Percentiles rank a stretch among this genome's conserved stretches.
These are phyloP conservation scores for Platismatia glauca DNA, from an alignment of 495 filamentous ascomycete species.

Conservation along the genomic window DNA sequence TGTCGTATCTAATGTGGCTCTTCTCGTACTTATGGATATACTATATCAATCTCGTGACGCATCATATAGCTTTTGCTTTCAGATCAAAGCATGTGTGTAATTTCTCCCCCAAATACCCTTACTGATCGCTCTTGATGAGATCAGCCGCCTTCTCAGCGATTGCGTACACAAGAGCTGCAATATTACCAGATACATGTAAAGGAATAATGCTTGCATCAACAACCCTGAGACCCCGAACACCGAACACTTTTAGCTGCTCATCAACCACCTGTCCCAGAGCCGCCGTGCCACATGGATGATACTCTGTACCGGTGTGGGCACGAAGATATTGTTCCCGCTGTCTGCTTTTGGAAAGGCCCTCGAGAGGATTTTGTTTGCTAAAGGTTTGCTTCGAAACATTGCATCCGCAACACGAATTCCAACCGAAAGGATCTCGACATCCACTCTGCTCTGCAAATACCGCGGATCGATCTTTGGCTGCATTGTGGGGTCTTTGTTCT, in stretches of 20 bases:
- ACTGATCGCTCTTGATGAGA: slow-evolving; percentile 36
- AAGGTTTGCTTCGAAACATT: slow-evolving; percentile 17
- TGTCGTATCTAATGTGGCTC: too few relatives aligned
- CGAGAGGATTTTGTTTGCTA: slow-evolving; percentile 20
- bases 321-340: slow-evolving; percentile 13
- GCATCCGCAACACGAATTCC: slow-evolving; percentile 26
- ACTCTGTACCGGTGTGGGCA: slow-evolving; percentile 14
- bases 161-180: slow-evolving; percentile 44
- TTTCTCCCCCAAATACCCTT: too few relatives aligned
- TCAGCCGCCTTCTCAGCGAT: slow-evolving; percentile 49
- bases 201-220: slow-evolving; percentile 50
- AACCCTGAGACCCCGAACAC: slow-evolving; percentile 38
- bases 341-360: slow-evolving; percentile 21
- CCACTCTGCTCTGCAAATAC: slow-evolving; percentile 26
- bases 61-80: too few relatives aligned
- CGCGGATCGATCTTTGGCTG: slow-evolving; percentile 26
- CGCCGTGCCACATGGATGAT: slow-evolving; percentile 15
- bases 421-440: slow-evolving; percentile 30
- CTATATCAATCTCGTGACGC: too few relatives aligned
- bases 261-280: slow-evolving; percentile 35
- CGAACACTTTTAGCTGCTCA: slow-evolving; percentile 40
- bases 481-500: slow-evolving; percentile 16
- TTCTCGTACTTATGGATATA: too few relatives aligned
- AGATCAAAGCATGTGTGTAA: too few relatives aligned
- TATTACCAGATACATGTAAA: slow-evolving; percentile 38